A percentile compares a stretch with the other conserved stretches of the same genome.
phyloP scores from a whole-genome alignment of 192 early-diverging fungal genomes.

The Entophlyctis helioformis region DNA sequence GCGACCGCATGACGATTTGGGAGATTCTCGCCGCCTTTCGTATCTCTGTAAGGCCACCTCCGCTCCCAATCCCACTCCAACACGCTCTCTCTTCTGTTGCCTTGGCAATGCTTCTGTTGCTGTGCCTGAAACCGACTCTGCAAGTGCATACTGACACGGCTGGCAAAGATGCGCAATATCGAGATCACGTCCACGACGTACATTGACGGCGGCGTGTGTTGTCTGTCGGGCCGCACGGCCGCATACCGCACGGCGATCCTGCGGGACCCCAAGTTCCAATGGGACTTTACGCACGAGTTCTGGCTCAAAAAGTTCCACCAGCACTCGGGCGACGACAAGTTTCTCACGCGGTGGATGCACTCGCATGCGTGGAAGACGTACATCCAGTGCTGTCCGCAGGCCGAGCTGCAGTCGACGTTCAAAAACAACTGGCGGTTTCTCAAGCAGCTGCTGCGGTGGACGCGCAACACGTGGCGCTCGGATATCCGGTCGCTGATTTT shows the following conservation, averaged over 20 bases:
- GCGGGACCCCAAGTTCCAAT: conserved; percentile 59
- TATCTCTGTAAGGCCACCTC: conserved; percentile 38
- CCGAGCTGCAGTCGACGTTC: conserved; percentile 57
- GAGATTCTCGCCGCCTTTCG: conserved; percentile 60
- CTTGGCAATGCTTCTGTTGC: not conserved
- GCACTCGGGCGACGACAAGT: conserved; percentile 65
- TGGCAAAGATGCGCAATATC: conserved; percentile 47
- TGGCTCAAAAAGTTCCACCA: conserved; percentile 63
- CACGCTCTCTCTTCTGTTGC: not conserved
- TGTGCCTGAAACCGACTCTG: not conserved
- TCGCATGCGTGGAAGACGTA: conserved; percentile 58
- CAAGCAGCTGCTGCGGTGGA: conserved; percentile 61
- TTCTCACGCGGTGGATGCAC: conserved; percentile 62
- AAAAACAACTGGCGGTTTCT: conserved; percentile 67
- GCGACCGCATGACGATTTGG: conserved; percentile 53
- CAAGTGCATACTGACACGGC: not conserved
- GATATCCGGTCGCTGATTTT: conserved; percentile 53
- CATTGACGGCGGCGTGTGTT: conserved; percentile 64
- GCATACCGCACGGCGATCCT: conserved; percentile 58
- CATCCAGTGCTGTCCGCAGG: conserved; percentile 54
- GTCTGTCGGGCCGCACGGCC: conserved; percentile 59
- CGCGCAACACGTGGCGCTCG: conserved; percentile 61
- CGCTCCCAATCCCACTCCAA: not conserved
- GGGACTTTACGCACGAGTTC: conserved; percentile 57
- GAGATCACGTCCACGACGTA: conserved; percentile 62